Evolutionary conservation across 228 moss, liverwort and hornwort species (phyloP).

Genomic region (Sphagnum magellanicum): DNA sequence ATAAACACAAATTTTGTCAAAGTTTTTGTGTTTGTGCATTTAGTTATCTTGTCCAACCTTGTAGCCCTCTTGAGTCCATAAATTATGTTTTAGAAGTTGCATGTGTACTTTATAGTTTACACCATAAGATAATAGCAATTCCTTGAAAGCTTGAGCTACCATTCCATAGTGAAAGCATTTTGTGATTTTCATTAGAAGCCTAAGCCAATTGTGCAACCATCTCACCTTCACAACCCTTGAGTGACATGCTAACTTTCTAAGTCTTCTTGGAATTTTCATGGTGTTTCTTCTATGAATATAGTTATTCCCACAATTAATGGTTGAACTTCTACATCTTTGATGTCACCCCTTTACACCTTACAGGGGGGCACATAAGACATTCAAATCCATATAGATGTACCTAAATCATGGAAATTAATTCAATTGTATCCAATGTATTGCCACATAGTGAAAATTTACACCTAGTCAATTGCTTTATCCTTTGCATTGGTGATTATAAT

Average conservation of each 20-base stretch:
- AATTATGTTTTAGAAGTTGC: too few relatives aligned
- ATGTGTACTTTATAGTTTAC: too few relatives aligned
- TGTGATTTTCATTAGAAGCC: conserved; percentile 41
- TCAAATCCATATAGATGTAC: conserved; percentile 53
- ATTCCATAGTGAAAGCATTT: too few relatives aligned
- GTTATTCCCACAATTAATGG: conserved; percentile 45
- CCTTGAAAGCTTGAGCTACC: neutral
- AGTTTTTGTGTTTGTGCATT: too few relatives aligned
- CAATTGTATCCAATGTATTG: neutral
- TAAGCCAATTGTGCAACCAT: conserved; percentile 91
- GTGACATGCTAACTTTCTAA: conserved; percentile 82
- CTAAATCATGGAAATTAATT: neutral
- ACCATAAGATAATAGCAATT: neutral
- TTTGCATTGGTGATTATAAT: neutral
- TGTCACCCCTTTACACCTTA: conserved; percentile 94
- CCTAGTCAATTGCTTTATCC: too few relatives aligned
- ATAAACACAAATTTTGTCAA: too few relatives aligned
- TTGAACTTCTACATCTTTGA: conserved; percentile 52
- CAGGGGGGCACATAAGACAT: conserved; percentile 52
- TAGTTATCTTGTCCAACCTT: too few relatives aligned
- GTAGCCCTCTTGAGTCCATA: too few relatives aligned
- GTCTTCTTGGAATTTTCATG: conserved; percentile 86
- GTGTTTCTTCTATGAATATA: conserved; percentile 82
- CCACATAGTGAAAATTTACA: neutral
- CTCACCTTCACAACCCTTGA: conserved; percentile 77